These are phyloP conservation scores for Paspalum vaginatum DNA, from an alignment of 176 grass and related monocot species.

Conservation along the genomic window DNA sequence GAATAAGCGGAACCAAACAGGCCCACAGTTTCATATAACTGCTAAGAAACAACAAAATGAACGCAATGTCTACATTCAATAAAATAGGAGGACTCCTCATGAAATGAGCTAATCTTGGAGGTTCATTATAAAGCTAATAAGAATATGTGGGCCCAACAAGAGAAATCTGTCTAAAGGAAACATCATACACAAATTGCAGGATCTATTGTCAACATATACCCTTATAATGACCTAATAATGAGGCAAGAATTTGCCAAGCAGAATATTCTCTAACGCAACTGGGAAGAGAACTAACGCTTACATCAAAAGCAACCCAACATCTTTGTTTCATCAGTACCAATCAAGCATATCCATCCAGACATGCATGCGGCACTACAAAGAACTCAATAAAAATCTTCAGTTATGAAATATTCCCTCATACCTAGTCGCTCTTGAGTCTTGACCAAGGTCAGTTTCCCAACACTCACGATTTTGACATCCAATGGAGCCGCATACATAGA, in stretches of 20 bases:
- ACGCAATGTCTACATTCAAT: background rate
- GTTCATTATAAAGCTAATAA: slow-evolving; percentile 10
- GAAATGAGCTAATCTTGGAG: background rate
- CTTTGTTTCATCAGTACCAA: background rate
- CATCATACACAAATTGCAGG: background rate
- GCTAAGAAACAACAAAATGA: background rate
- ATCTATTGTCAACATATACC: background rate
- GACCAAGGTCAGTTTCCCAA: too few relatives aligned
- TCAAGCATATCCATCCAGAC: background rate
- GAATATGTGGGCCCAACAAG: background rate
- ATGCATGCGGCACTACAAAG: background rate
- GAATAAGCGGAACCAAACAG: too few relatives aligned
- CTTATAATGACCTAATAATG: background rate
- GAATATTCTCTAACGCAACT: slow-evolving; percentile 1
- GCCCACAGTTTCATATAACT: background rate
- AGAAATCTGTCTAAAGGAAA: background rate
- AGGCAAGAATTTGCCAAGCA: background rate
- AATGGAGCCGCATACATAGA: background rate
- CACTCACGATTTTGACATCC: background rate
- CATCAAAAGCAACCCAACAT: background rate
- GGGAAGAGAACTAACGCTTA: background rate
- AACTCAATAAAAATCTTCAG: background rate
- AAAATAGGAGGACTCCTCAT: background rate
- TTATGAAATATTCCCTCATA: background rate
- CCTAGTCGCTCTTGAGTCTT: background rate